Conservation (phyloP, 192 early-diverging fungal genomes). For the Haplosporangium gracile region DNA sequence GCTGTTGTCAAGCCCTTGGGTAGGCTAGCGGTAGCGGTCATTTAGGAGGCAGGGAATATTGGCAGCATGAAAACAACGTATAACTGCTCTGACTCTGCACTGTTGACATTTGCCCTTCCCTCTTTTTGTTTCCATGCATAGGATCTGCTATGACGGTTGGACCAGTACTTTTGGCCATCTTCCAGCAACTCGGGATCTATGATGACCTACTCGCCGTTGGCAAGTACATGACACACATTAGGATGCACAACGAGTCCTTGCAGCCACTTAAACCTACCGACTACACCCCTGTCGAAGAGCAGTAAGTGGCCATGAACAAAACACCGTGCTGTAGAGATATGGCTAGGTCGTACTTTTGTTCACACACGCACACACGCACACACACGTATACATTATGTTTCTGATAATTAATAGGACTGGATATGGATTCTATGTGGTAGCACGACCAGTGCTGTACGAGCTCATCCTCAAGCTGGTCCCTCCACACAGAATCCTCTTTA, state of each 20-base stretch:
- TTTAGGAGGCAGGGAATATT: not conserved
- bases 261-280: conserved; percentile 1
- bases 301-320: not conserved
- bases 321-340: not conserved
- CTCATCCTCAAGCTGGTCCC: not conserved
- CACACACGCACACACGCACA: too few relatives aligned
- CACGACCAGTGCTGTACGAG: conserved; percentile 1
- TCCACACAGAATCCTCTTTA: not conserved
- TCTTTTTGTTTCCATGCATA: not conserved
- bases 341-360: too few relatives aligned
- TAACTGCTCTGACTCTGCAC: not conserved
- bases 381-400: too few relatives aligned
- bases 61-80: too few relatives aligned
- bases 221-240: conserved; percentile 2
- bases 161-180: not conserved
- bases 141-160: conserved; percentile 12
- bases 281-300: not conserved
- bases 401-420: not conserved
- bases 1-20: not conserved
- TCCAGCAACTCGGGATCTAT: conserved; percentile 9
- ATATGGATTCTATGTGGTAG: not conserved
- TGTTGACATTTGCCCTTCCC: not conserved
- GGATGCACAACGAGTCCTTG: not conserved
- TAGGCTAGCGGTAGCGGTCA: not conserved
- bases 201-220: not conserved